Evolutionary conservation across 2,329 filamentous ascomycete species (phyloP), one percentile per base, ranked within the genome.

Genomic region (Fusarium miscanthi): DNA sequence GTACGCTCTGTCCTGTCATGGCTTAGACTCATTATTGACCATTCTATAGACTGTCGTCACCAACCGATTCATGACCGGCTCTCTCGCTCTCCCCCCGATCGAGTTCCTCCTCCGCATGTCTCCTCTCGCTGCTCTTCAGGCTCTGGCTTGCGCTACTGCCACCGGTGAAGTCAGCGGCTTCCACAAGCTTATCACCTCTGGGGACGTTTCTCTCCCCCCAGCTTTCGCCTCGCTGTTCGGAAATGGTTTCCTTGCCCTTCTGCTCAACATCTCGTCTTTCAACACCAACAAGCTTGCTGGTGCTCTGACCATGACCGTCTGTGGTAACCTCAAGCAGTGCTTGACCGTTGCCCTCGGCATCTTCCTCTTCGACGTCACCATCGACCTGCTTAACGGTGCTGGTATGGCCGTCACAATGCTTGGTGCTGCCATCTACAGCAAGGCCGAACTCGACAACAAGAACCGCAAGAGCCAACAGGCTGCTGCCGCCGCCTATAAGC

Each of bases 31-130:
- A 23, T 52, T 30, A 42, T 75, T 79, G 57, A 81, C 63, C 48
- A 8, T 23, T 17, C 19, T 25, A 13, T 59, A 86, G 84, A 91
- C 89, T 3, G 87, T 91, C 38, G 87, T 88, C 35, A 90, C 89
- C 40, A 91, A 91, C 80, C 86, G 87, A 75, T 85, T 91, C 75
- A 90, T 91, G 87, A 91, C 89, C 13, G 89, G 88, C 37, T 84
- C 85, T 7, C 84, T 91, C 33, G 84, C 85, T 25, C 85, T 91
- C 7, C 86, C 87, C 2, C 85, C 88, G 5, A 83, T 90, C 68
- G 89, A 91, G 76, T 84, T 90, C 23, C 85, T 91, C n/a, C 84
- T 89, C 75, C 86, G 88, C 78, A 88, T 91, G 87, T 89, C 87
- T 17, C 89, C 89, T 3, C 83, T 91, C 13, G 89, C 89, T 16